Conservation (phyloP, 805 yeast species). For the Pichia californica region DNA sequence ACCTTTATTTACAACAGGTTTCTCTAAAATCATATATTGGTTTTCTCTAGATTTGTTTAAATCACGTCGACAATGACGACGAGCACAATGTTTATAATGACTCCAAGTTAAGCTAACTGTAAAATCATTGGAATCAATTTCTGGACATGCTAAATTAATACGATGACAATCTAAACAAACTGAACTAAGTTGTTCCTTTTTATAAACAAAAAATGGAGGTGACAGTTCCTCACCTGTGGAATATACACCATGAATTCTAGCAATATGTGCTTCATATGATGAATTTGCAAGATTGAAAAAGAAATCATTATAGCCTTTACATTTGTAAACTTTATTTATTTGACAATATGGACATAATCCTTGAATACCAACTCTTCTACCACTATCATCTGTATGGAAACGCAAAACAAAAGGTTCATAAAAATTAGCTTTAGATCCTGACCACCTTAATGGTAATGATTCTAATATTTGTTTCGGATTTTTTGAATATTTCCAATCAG, state of each 20-base stretch:
- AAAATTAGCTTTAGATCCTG: constrained; percentile 7
- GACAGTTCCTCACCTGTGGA: constrained; percentile 27
- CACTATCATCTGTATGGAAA: constrained; percentile 10
- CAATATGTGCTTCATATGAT: constrained; percentile 29
- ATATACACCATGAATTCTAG: constrained; percentile 29
- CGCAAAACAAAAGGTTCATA: constrained; percentile 19
- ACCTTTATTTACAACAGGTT: too few species aligned
- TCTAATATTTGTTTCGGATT: constrained; percentile 3
- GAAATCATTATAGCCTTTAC: constrained; percentile 7
- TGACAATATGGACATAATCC: constrained; percentile 29
- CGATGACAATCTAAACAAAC: not conserved
- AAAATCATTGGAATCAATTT: too few species aligned
- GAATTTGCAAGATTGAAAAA: constrained; percentile 23
- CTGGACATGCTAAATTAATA: too few species aligned
- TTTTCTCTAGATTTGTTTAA: too few species aligned
- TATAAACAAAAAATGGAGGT: constrained; percentile 15
- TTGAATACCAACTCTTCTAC: constrained; percentile 17
- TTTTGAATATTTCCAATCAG: constrained; percentile 7
- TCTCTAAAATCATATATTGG: too few species aligned
- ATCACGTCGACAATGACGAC: too few species aligned
- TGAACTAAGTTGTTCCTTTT: not conserved
- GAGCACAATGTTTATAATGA: too few species aligned
- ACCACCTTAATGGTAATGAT: constrained; percentile 8
- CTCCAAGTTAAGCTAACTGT: too few species aligned
- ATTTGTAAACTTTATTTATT: constrained; percentile 4